A percentile compares a stretch with the other conserved stretches of the same genome.
Evolutionary conservation across 108 stramenopile genomes (phyloP).

Genomic region (Schizochytrium sp.): DNA sequence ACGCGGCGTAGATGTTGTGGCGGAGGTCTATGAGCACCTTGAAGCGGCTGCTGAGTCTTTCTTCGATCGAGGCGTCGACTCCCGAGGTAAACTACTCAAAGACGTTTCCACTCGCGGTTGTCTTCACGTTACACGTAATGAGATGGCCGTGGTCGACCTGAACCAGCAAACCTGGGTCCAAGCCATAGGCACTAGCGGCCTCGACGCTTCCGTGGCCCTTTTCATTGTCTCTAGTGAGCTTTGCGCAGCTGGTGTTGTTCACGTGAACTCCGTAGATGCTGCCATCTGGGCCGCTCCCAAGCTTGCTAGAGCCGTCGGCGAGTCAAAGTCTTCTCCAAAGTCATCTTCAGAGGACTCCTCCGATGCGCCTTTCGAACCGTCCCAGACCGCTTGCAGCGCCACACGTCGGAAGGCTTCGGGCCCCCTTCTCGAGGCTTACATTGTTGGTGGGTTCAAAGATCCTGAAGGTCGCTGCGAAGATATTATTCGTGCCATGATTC

Average conservation of each 20-base stretch:
- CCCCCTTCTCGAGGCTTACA: constrained; percentile 32
- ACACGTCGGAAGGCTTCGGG: background rate
- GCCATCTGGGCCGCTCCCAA: background rate
- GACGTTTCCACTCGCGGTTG: background rate
- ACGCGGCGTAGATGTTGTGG: constrained; percentile 19
- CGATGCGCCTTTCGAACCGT: background rate
- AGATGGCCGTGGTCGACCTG: constrained; percentile 25
- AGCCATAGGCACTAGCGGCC: constrained; percentile 4
- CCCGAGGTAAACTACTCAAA: background rate
- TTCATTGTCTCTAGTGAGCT: background rate
- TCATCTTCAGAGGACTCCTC: no score
- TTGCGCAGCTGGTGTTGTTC: background rate
- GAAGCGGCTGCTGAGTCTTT: constrained; percentile 22
- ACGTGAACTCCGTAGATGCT: background rate
- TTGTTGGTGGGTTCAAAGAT: constrained; percentile 34
- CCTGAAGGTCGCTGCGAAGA: background rate
- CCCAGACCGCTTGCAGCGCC: background rate
- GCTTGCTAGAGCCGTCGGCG: background rate
- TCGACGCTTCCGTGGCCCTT: constrained; percentile 1
- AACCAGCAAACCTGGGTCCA: background rate
- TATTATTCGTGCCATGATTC: background rate
- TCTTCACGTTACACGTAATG: background rate
- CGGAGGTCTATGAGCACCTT: constrained; percentile 50
- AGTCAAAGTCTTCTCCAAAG: background rate
- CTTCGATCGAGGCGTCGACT: constrained; percentile 39